Evolutionary conservation across 1,284 basidiomycete genomes (phyloP).

Genomic region (Prillingera fragicola): DNA sequence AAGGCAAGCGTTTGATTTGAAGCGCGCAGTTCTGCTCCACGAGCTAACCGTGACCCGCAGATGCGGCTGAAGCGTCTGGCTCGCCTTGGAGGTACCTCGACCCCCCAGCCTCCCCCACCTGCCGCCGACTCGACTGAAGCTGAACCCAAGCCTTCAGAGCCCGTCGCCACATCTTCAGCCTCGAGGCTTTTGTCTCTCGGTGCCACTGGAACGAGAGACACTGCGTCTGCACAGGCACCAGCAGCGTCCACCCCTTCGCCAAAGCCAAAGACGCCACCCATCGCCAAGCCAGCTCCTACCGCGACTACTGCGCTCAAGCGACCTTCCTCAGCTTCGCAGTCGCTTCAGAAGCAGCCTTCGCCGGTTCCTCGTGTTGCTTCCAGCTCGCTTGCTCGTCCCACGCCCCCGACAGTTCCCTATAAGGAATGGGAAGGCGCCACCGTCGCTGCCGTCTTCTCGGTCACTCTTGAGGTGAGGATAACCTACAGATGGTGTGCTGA

Average conservation of each 20-base stretch:
- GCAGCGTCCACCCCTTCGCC: too few species aligned
- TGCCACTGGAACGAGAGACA: slow-evolving; percentile 2
- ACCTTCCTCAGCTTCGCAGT: slow-evolving; percentile 5
- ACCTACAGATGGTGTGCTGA: slow-evolving; percentile 8
- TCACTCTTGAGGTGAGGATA: slow-evolving; percentile 67
- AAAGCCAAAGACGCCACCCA: slow-evolving; percentile 1
- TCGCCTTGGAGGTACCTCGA: slow-evolving; percentile 51
- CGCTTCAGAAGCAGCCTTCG: slow-evolving; percentile 11
- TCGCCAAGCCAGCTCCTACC: too few species aligned
- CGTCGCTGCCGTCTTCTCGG: slow-evolving; percentile 63
- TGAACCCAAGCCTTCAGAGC: too few species aligned
- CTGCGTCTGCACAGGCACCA: too few species aligned
- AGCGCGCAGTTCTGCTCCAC: background rate
- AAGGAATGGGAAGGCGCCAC: slow-evolving; percentile 68
- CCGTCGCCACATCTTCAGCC: too few species aligned
- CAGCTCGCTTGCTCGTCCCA: background rate
- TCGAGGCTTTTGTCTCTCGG: too few species aligned
- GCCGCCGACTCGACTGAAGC: background rate
- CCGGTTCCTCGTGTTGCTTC: slow-evolving; percentile 22
- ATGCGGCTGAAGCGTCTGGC: slow-evolving; percentile 82
- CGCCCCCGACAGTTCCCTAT: slow-evolving; percentile 49
- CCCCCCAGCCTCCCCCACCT: background rate
- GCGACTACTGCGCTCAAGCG: too few species aligned
- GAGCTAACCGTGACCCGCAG: slow-evolving; percentile 49
- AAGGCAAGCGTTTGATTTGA: slow-evolving; percentile 27